phyloP scores from a whole-genome alignment of 1,139 yeast species.

The Groenewaldozyma sp. region DNA sequence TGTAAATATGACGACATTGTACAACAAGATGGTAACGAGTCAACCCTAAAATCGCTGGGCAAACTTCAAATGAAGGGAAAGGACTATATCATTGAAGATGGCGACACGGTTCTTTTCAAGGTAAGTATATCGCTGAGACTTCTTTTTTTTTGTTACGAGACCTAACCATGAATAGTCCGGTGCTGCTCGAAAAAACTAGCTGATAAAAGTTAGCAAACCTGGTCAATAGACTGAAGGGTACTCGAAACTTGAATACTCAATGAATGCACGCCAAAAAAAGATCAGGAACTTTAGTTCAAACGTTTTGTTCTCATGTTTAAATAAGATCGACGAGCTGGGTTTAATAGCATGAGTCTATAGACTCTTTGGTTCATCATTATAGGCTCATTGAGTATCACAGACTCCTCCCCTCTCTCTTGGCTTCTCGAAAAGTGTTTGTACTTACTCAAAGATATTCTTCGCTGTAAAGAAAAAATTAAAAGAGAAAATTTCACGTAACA shows the following conservation, averaged over 20 bases:
- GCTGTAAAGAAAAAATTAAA: background rate
- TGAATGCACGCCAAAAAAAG: conserved; percentile 7
- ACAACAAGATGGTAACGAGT: conserved; percentile 25
- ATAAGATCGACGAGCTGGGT: conserved; percentile 30
- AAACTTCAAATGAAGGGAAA: conserved; percentile 43
- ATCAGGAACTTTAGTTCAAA: too few species aligned
- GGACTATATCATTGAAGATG: conserved; percentile 64
- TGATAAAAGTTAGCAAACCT: background rate
- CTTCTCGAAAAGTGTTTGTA: too few species aligned
- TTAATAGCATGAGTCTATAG: conserved; percentile 21
- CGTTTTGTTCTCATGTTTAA: conserved; percentile 22
- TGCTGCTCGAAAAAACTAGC: background rate
- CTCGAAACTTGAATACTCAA: background rate
- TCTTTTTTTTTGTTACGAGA: too few species aligned
- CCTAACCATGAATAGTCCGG: too few species aligned
- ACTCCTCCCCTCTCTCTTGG: too few species aligned
- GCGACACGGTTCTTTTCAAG: conserved; percentile 62
- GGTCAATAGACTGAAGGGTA: background rate
- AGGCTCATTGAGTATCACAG: too few species aligned
- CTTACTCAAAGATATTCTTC: background rate
- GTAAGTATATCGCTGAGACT: conserved; percentile 2
- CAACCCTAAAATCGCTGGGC: conserved; percentile 22
- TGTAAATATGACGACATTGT: conserved; percentile 33
- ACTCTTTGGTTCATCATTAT: conserved; percentile 25
- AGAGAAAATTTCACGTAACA: too few species aligned